Evolutionary conservation across 192 early-diverging fungal species (phyloP).

Genomic region (Phycomyces blakesleeanus): DNA sequence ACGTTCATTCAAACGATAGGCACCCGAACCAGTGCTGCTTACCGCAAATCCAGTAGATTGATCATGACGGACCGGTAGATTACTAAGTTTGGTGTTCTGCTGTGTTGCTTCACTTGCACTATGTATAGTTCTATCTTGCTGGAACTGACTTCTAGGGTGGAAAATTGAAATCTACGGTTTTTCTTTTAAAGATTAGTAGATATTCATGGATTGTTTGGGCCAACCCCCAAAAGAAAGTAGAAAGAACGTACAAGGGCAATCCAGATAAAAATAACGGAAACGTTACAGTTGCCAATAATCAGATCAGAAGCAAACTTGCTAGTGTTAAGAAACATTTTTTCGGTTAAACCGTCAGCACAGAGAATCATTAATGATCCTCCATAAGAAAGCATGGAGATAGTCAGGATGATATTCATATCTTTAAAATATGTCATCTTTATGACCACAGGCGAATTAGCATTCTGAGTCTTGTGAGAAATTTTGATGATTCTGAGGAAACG

Average conservation of each 20-base stretch:
- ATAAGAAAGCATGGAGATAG: conserved; percentile 8
- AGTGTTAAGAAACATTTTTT: conserved; percentile 4
- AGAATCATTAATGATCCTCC: conserved; percentile 16
- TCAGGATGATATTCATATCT: conserved; percentile 31
- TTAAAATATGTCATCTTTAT: conserved; percentile 29
- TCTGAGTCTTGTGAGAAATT: conserved; percentile 14
- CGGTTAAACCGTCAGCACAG: conserved; percentile 29
- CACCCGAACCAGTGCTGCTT: not conserved
- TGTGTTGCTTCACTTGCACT: conserved; percentile 5
- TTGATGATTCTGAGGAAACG: conserved; percentile 25
- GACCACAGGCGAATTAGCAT: conserved; percentile 6
- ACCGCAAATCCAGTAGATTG: conserved; percentile 1
- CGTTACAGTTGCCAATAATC: conserved; percentile 16
- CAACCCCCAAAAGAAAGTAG: too few species aligned
- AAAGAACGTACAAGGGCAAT: conserved; percentile 12
- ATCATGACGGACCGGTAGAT: not conserved
- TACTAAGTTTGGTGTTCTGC: conserved; percentile 1
- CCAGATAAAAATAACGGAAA: conserved; percentile 18
- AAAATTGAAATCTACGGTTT: conserved; percentile 13
- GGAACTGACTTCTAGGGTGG: conserved; percentile 12
- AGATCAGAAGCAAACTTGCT: conserved; percentile 25
- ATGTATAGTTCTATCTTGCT: not conserved
- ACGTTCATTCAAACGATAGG: not conserved
- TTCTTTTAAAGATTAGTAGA: not conserved
- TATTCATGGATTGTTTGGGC: too few species aligned